Conservation (phyloP, 345 rosid genomes). For the Gossypium rotundifolium region DNA sequence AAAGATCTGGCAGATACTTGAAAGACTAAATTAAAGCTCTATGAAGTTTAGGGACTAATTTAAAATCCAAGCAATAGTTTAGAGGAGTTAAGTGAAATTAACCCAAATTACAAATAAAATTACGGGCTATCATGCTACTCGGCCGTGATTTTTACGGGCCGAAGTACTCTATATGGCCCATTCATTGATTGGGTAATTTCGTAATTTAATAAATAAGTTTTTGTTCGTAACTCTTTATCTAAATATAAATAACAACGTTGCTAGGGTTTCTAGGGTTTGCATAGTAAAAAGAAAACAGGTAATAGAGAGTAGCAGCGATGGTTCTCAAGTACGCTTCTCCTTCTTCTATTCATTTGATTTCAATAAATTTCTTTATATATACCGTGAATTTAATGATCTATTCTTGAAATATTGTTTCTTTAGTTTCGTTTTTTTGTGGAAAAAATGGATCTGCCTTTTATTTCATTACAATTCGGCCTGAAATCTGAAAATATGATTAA, state of each 20-base stretch:
- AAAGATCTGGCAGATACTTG: too few relatives aligned
- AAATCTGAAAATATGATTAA: too few relatives aligned
- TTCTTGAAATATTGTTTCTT: neutral
- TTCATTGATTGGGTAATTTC: neutral
- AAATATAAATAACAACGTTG: neutral
- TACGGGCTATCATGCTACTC: neutral
- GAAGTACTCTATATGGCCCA: neutral
- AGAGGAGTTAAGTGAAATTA: too few relatives aligned
- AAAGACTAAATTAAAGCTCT: too few relatives aligned
- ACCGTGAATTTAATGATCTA: neutral
- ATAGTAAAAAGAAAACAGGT: neutral
- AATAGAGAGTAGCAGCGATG: conserved; percentile 21
- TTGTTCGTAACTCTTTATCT: neutral
- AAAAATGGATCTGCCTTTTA: neutral
- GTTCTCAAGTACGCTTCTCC: conserved; percentile 37
- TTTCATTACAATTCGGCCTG: neutral
- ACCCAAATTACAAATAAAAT: too few relatives aligned
- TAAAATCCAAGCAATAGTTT: too few relatives aligned
- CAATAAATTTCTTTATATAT: neutral
- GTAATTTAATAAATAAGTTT: neutral
- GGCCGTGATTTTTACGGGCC: neutral
- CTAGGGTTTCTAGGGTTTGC: conserved; percentile 10
- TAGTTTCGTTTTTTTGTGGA: neutral
- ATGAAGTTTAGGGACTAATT: too few relatives aligned
- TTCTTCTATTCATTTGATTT: neutral